phyloP scores from a whole-genome alignment of 768 basidiomycete genomes.

The Phaffia tasmanica region DNA sequence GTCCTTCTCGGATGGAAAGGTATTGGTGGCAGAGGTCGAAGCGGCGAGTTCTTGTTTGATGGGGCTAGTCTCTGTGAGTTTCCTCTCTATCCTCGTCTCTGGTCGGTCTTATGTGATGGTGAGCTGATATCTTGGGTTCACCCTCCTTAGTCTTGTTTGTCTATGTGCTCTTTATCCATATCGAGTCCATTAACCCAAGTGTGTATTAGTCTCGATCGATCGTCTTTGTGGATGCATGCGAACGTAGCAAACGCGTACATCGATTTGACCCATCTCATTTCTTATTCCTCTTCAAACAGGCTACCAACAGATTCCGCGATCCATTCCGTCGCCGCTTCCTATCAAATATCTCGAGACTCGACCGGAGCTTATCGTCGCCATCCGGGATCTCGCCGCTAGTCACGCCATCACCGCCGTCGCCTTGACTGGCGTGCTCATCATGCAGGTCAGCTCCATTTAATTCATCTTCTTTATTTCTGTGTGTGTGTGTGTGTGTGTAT shows the following conservation, averaged over 20 bases:
- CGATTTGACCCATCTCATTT: conserved; percentile 10
- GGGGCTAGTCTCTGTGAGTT: conserved; percentile 36
- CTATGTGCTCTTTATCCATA: conserved; percentile 13
- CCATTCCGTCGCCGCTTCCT: conserved; percentile 25
- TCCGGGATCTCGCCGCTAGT: conserved; percentile 35
- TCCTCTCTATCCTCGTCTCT: conserved; percentile 6
- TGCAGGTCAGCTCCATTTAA: conserved; percentile 32
- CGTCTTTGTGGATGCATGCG: neutral
- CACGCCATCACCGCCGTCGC: conserved; percentile 38
- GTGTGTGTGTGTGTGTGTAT: neutral
- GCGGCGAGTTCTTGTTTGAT: conserved; percentile 38
- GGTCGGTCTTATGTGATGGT: too few species aligned
- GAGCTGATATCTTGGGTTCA: neutral
- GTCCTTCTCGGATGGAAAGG: conserved; percentile 31
- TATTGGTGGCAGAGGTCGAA: conserved; percentile 26
- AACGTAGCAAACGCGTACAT: conserved; percentile 7
- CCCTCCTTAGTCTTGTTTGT: conserved; percentile 19
- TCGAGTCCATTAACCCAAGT: conserved; percentile 21
- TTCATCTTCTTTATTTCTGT: neutral
- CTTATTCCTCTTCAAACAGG: conserved; percentile 22
- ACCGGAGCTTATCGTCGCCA: conserved; percentile 29
- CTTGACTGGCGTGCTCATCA: conserved; percentile 37
- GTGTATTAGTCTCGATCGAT: neutral
- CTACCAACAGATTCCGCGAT: conserved; percentile 31
- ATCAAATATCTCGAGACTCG: conserved; percentile 26